phyloP scores from a whole-genome alignment of 2,329 filamentous ascomycete genomes.

The Cladophialophora carrionii region DNA sequence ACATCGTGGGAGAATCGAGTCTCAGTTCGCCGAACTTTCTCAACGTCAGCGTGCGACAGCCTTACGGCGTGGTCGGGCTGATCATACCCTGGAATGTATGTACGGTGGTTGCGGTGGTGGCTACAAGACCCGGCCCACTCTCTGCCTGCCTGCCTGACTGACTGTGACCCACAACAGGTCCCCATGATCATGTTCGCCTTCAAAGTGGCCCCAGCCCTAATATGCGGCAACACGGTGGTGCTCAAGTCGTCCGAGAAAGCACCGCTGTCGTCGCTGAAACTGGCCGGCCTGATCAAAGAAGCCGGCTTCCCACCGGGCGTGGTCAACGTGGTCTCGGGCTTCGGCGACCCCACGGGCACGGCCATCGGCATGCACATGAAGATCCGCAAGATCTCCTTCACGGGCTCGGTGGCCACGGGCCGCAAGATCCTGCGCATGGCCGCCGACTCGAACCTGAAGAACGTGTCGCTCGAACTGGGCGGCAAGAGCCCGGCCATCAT shows the following conservation, averaged over 20 bases:
- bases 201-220: conserved; percentile 55
- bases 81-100: conserved; percentile 51
- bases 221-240: conserved; percentile 52
- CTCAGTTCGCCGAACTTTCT: conserved; percentile 33
- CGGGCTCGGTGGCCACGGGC: conserved; percentile 41
- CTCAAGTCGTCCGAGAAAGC: conserved; percentile 53
- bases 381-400: conserved; percentile 44
- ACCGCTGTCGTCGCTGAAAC: conserved; percentile 45
- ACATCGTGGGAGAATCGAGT: conserved; percentile 30
- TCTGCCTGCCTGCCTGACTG: neutral
- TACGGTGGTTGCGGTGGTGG: too few relatives aligned
- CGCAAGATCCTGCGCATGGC: conserved; percentile 41
- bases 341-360: conserved; percentile 60
- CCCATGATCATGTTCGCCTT: conserved; percentile 24
- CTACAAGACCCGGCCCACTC: neutral
- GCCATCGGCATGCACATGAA: conserved; percentile 45
- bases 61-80: conserved; percentile 40
- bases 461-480: conserved; percentile 44
- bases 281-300: conserved; percentile 46
- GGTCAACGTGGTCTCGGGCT: conserved; percentile 44
- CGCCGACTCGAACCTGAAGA: conserved; percentile 44
- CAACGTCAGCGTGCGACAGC: conserved; percentile 39
- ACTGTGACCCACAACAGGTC: conserved; percentile 12
- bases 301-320: conserved; percentile 55
- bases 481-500: conserved; percentile 45